Base-by-base conservation (phyloP, 1,139 yeast genomes). In the Saccharomycopsis hybrid region DNA sequence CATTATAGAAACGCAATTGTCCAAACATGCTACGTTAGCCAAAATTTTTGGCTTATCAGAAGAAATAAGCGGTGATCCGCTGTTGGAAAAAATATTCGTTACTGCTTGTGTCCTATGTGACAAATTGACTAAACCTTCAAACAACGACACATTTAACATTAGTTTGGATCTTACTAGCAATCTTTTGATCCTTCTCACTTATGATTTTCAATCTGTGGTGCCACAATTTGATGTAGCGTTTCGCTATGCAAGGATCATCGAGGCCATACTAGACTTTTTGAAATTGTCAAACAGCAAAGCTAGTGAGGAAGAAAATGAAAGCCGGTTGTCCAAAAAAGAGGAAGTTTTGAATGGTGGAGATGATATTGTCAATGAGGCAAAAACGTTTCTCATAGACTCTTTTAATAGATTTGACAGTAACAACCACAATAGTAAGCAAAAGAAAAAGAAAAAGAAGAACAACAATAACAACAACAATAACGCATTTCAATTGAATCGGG, bases 121-220 rank as follows among this genome's bases (percentile, higher is more conserved):
- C 25, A 49, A 45, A 31, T 33, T 52, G 35, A 52, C 55, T 2
- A 52, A 52, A 35, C 55, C 55, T 5, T 41, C 48, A 2, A 52
- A 52, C 36, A 50, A 50, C 25, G 53, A 49, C 31, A 28, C 36
- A 5, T 52, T 52, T 41, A 52, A 52, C 37, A 50, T 52, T n/a
- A 50, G 53, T 43, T 39, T 52, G 18, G 53, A 49, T 28, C 25
- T 49, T 24, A 49, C 47, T 5, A 40, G 48, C 18, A 29, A 49
- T 30, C 39, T 52, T 8, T 29, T 52, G 24, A 41, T 49, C 13
- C 43, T 52, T 13, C 63, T 67, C 35, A 68, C 56, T 43, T 59
- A 60, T 48, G 59, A 59, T 39, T 55, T 40, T 37, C 39, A 33
- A 8, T 43, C 43, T 4, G 54, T 33, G 60, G 59, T 44, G 61